These are phyloP conservation scores for Dioscorea dumetorum DNA, from an alignment of 106 monocot species.

Conservation along the genomic window DNA sequence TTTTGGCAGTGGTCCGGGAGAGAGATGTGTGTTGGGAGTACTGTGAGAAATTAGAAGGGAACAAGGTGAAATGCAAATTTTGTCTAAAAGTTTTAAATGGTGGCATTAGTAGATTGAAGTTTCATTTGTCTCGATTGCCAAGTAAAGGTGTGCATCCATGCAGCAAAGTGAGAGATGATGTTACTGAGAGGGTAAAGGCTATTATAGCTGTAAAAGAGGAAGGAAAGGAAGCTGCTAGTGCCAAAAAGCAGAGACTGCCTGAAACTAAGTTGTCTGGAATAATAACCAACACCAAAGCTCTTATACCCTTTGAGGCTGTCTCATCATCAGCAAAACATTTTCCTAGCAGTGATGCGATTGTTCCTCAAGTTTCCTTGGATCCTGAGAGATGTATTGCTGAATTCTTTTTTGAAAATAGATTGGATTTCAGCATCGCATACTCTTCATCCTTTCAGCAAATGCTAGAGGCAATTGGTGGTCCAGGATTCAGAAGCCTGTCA, in stretches of 20 bases:
- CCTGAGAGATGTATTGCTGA: slow-evolving; percentile 78
- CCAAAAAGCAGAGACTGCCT: slow-evolving; percentile 45
- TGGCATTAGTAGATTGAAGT: slow-evolving; percentile 93
- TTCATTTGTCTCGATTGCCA: slow-evolving; percentile 73
- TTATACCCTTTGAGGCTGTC: slow-evolving; percentile 18
- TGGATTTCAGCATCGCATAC: slow-evolving; percentile 67
- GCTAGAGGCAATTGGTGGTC: slow-evolving; percentile 78
- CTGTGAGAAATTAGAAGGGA: slow-evolving; percentile 92
- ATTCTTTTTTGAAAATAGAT: slow-evolving; percentile 90
- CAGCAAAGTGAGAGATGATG: slow-evolving; percentile 70
- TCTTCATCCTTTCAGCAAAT: slow-evolving; percentile 69
- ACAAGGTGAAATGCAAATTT: slow-evolving; percentile 93
- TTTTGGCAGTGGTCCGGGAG: slow-evolving; percentile 78
- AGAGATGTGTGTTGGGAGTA: slow-evolving; percentile 97
- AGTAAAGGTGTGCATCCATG: slow-evolving; percentile 96
- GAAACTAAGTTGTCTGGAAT: slow-evolving; percentile 29
- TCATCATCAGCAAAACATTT: slow-evolving; percentile 29
- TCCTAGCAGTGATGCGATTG: slow-evolving; percentile 5
- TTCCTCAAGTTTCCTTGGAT: slow-evolving; percentile 40
- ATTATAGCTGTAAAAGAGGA: slow-evolving; percentile 78
- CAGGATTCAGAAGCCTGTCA: slow-evolving; percentile 67
- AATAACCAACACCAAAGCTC: slow-evolving; percentile 15
- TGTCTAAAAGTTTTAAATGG: slow-evolving; percentile 86
- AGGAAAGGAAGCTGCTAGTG: slow-evolving; percentile 45
- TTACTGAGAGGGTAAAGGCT: slow-evolving; percentile 75